Evolutionary conservation across 1,284 basidiomycete species (phyloP).

Genomic region (Phylloporus sp.): DNA sequence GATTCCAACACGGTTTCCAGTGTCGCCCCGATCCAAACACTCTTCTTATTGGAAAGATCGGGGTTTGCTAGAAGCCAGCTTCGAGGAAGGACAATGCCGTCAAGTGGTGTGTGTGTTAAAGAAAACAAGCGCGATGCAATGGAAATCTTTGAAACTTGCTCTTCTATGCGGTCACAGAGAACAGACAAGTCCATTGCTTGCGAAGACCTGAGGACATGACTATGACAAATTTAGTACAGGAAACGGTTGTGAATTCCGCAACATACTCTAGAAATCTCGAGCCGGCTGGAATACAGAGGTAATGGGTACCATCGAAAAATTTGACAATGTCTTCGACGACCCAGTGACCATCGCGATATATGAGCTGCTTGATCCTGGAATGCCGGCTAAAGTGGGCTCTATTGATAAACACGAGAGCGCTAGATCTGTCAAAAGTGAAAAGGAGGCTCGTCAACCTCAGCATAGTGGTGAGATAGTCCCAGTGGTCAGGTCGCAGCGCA

Average conservation of each 20-base stretch:
- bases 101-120: slow-evolving; percentile 38
- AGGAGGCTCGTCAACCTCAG: slow-evolving; percentile 42
- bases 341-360: slow-evolving; percentile 30
- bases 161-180: slow-evolving; percentile 57
- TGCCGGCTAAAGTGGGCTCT: slow-evolving; percentile 19
- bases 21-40: slow-evolving; percentile 14
- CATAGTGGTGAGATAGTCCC: slow-evolving; percentile 39
- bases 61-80: slow-evolving; percentile 52
- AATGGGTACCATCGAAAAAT: slow-evolving; percentile 25
- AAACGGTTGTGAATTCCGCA: neutral
- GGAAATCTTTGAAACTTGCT: slow-evolving; percentile 47
- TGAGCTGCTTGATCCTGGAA: slow-evolving; percentile 11
- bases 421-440: slow-evolving; percentile 38
- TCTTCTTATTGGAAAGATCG: slow-evolving; percentile 32
- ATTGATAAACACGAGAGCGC: slow-evolving; percentile 29
- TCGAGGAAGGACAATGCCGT: slow-evolving; percentile 55
- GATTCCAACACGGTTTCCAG: no score
- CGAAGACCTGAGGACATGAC: slow-evolving; percentile 48
- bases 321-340: slow-evolving; percentile 48
- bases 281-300: slow-evolving; percentile 39
- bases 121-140: slow-evolving; percentile 42
- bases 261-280: slow-evolving; percentile 33
- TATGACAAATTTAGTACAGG: slow-evolving; percentile 28
- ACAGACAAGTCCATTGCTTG: slow-evolving; percentile 49
- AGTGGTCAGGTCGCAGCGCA: slow-evolving; percentile 23